A percentile compares a stretch with the other conserved stretches of the same genome.
These are phyloP conservation scores for Apiotrichum gracile DNA, from an alignment of 1,284 basidiomycete species.

Conservation along the genomic window DNA sequence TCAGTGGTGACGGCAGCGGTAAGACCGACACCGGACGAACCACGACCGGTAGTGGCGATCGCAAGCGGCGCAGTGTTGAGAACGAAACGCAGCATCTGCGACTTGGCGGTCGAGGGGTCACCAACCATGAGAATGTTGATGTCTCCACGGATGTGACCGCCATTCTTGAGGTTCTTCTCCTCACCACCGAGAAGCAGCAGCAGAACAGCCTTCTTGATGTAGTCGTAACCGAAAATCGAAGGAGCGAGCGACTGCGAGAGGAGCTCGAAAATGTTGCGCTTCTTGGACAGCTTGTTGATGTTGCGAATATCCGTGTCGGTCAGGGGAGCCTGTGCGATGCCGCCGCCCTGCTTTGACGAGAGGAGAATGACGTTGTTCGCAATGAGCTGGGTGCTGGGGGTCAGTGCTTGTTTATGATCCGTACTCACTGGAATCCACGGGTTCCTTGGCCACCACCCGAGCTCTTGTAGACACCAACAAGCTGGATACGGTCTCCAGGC, in stretches of 20 bases:
- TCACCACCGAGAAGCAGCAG: conserved; percentile 90
- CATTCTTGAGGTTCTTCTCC: conserved; percentile 96
- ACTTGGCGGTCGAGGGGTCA: conserved; percentile 96
- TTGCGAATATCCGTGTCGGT: conserved; percentile 93
- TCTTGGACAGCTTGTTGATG: conserved; percentile 89
- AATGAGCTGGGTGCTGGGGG: conserved; percentile 75
- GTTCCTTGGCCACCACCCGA: conserved; percentile 77
- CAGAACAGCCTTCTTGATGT: conserved; percentile 91
- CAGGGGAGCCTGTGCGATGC: conserved; percentile 85
- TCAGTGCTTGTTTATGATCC: background rate
- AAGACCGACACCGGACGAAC: conserved; percentile 95
- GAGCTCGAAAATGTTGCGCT: conserved; percentile 75
- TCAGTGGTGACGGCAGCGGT: conserved; percentile 99
- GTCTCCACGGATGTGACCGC: conserved; percentile 97
- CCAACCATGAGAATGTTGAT: conserved; percentile 99
- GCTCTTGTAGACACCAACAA: conserved; percentile 92
- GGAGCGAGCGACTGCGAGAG: conserved; percentile 94
- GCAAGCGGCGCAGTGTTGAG: conserved; percentile 93
- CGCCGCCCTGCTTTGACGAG: conserved; percentile 91
- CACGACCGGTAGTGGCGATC: conserved; percentile 95
- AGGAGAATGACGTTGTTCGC: conserved; percentile 97
- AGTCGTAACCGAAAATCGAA: conserved; percentile 93
- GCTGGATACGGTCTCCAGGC: conserved; percentile 93
- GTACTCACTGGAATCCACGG: conserved; percentile 82
- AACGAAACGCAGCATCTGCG: conserved; percentile 93